Conservation (phyloP, 768 basidiomycete genomes). For the Cystobasidium ongulense region DNA sequence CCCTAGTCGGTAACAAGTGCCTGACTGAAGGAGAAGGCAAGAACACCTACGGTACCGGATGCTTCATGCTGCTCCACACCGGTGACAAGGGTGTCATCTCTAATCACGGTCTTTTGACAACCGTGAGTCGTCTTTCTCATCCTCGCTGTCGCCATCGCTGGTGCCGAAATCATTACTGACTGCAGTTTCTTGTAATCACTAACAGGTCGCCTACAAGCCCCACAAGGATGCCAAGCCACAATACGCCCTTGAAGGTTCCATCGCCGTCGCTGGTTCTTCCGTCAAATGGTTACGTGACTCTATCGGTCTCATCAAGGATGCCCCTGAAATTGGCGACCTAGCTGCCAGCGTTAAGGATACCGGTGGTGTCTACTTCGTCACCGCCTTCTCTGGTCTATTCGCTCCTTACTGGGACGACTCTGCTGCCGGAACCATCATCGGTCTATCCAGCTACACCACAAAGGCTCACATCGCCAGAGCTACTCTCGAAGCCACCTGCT, state of each 20-base stretch:
- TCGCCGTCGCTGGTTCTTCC: constrained; percentile 89
- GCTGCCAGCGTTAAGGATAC: constrained; percentile 67
- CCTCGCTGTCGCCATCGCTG: background rate
- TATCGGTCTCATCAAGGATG: constrained; percentile 68
- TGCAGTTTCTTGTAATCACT: background rate
- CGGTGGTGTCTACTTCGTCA: constrained; percentile 91
- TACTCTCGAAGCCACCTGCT: constrained; percentile 90
- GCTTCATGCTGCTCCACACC: constrained; percentile 91
- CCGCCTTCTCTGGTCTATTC: constrained; percentile 82
- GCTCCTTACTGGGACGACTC: constrained; percentile 97
- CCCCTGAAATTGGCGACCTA: constrained; percentile 74
- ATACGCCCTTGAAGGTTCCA: constrained; percentile 90
- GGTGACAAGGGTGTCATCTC: constrained; percentile 78
- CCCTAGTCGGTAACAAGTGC: constrained; percentile 93
- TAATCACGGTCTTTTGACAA: constrained; percentile 76
- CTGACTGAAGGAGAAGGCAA: constrained; percentile 60
- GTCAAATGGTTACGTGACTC: constrained; percentile 94
- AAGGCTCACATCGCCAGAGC: constrained; percentile 52
- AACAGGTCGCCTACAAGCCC: constrained; percentile 69
- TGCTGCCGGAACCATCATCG: constrained; percentile 77
- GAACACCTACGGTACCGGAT: constrained; percentile 92
- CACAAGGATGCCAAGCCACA: constrained; percentile 68
- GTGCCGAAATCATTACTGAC: background rate
- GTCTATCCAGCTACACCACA: constrained; percentile 78
- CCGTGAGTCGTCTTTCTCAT: constrained; percentile 51